Percentiles rank a stretch among this genome's conserved stretches.
phyloP scores from a whole-genome alignment of 192 early-diverging fungal species.

The Coemansia erecta region DNA sequence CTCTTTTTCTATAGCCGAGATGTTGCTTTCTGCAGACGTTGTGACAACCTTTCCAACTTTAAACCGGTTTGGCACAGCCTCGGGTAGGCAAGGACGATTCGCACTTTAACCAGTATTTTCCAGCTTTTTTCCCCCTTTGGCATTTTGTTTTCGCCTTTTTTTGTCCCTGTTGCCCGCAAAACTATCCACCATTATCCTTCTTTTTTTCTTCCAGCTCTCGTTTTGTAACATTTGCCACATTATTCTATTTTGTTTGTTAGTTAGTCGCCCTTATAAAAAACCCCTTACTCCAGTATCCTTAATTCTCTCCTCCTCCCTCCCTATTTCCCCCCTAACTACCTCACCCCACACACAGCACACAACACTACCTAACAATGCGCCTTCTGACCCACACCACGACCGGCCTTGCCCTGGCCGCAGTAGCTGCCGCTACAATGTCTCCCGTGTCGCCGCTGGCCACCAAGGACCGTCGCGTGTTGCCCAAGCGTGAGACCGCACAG shows the following conservation, averaged over 20 bases:
- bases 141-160: neutral
- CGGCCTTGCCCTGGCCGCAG: neutral
- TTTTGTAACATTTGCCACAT: constrained; percentile 1
- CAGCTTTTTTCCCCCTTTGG: neutral
- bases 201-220: neutral
- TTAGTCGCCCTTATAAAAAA: no score
- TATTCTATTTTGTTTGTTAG: neutral
- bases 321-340: neutral
- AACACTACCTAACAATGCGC: neutral
- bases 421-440: neutral
- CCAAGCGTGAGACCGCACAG: constrained; percentile 8
- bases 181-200: neutral
- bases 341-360: neutral
- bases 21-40: no score
- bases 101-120: neutral
- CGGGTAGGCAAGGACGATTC: no score
- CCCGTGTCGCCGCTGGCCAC: constrained; percentile 4
- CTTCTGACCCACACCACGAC: neutral
- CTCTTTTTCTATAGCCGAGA: no score
- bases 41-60: neutral
- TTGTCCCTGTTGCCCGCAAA: neutral
- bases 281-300: no score
- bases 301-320: no score
- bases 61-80: neutral
- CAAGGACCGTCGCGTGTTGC: constrained; percentile 1